Conservation (phyloP, 306 rosid species). For the Cucurbita moschata region DNA sequence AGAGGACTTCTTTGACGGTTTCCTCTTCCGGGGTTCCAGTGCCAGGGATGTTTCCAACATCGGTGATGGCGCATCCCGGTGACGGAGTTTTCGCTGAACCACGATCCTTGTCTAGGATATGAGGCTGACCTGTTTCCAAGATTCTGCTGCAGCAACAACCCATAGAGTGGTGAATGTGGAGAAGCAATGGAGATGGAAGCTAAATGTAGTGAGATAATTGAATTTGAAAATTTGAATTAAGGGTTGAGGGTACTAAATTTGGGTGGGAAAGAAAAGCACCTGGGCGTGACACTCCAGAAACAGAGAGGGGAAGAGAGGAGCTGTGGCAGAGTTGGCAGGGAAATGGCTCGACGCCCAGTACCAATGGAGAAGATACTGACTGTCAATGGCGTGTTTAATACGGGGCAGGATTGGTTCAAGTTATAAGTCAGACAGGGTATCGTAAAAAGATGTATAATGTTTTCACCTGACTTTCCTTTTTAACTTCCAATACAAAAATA, state of each 20-base stretch:
- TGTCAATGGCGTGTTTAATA: conserved; percentile 3
- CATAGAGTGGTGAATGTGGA: conserved; percentile 28
- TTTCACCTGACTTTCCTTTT: neutral
- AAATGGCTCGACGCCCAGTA: conserved; percentile 8
- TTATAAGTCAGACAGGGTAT: neutral
- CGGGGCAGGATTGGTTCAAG: neutral
- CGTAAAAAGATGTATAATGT: neutral
- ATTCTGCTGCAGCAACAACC: conserved; percentile 70
- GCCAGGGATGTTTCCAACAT: conserved; percentile 11
- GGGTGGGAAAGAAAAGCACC: neutral
- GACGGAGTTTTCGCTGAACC: conserved; percentile 5
- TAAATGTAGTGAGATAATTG: neutral
- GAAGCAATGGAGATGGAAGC: conserved; percentile 11
- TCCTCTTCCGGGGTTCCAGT: conserved; percentile 42
- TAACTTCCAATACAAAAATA: neutral
- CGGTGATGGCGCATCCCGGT: conserved; percentile 11
- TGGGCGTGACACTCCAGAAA: neutral
- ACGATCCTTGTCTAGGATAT: neutral
- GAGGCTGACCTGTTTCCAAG: conserved; percentile 8
- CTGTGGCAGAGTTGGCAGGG: conserved; percentile 1
- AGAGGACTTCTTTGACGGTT: conserved; percentile 73
- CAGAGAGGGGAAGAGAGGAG: neutral
- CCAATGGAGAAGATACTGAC: neutral
- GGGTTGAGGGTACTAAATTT: neutral
- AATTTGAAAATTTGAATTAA: conserved; percentile 12